These are phyloP conservation scores for Aspergillus unguis DNA, from an alignment of 2,329 filamentous ascomycete species.

Conservation along the genomic window DNA sequence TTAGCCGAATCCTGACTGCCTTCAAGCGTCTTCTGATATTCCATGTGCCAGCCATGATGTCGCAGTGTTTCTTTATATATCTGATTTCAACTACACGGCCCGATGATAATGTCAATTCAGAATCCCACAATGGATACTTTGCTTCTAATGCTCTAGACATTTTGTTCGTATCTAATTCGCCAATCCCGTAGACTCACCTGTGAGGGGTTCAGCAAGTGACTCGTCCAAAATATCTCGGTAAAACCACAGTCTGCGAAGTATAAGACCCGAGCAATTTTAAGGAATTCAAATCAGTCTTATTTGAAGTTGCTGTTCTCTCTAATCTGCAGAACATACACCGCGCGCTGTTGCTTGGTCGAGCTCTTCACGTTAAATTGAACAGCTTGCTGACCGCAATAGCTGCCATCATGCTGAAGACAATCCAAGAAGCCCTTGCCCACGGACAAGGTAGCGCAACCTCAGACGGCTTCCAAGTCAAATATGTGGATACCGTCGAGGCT, in stretches of 20 bases:
- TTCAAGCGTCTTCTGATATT: slow-evolving; percentile 18
- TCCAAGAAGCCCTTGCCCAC: slow-evolving; percentile 18
- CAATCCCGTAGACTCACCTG: neutral
- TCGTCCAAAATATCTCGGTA: neutral
- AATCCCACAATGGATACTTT: neutral
- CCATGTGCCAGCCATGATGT: slow-evolving; percentile 27
- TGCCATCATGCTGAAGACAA: slow-evolving; percentile 19
- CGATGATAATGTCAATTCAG: slow-evolving; percentile 4
- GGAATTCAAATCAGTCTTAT: neutral
- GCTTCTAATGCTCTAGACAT: too few relatives aligned
- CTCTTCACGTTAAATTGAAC: too few relatives aligned
- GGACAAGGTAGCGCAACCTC: neutral
- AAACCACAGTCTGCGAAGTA: neutral
- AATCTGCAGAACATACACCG: too few relatives aligned
- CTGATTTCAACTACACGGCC: neutral
- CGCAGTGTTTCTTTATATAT: slow-evolving; percentile 6
- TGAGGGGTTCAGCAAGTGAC: neutral
- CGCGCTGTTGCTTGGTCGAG: too few relatives aligned
- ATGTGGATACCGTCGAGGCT: slow-evolving; percentile 37
- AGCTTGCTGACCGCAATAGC: too few relatives aligned
- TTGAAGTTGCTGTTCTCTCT: too few relatives aligned
- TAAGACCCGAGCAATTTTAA: too few relatives aligned
- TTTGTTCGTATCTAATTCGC: neutral
- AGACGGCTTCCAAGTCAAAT: slow-evolving; percentile 12
- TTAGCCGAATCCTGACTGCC: neutral